Percentiles rank a stretch among this genome's conserved stretches.
Evolutionary conservation across 768 basidiomycete species (phyloP).

Genomic region (Amanita pseudoporphyria): DNA sequence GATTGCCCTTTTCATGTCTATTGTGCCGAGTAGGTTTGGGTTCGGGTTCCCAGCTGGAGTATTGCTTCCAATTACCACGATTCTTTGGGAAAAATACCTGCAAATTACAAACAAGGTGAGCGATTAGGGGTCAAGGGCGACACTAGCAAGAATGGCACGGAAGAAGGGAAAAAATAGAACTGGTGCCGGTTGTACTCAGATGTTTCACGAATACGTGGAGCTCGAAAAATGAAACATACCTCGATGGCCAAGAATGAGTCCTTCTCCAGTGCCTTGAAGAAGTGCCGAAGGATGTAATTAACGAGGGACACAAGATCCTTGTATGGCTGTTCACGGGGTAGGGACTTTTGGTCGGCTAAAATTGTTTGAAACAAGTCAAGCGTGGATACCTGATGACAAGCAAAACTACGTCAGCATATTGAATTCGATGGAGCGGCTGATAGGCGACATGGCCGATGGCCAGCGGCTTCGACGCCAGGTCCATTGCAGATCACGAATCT

Average conservation of each 20-base stretch:
- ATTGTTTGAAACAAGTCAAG: conserved; percentile 83
- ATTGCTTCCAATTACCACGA: conserved; percentile 77
- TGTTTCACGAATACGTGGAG: too few relatives aligned
- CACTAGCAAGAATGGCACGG: background rate
- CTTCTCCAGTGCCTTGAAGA: conserved; percentile 86
- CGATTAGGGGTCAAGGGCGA: background rate
- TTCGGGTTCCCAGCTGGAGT: conserved; percentile 67
- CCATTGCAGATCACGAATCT: background rate
- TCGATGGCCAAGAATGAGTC: conserved; percentile 86
- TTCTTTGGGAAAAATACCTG: conserved; percentile 90
- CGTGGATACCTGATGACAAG: conserved; percentile 62
- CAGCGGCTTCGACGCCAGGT: background rate
- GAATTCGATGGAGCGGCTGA: conserved; percentile 10
- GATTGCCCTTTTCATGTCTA: conserved; percentile 24
- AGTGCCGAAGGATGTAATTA: conserved; percentile 80
- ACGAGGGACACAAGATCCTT: conserved; percentile 81
- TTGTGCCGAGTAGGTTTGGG: conserved; percentile 25
- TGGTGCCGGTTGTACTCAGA: too few relatives aligned
- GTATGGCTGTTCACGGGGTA: conserved; percentile 70
- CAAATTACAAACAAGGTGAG: background rate
- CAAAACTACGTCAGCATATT: background rate
- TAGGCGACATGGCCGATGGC: background rate
- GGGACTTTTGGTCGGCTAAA: conserved; percentile 66
- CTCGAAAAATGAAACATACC: conserved; percentile 33
- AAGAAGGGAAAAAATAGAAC: conserved; percentile 6